phyloP scores from a whole-genome alignment of 2,329 filamentous ascomycete genomes.

The Scytalidium sp. region DNA sequence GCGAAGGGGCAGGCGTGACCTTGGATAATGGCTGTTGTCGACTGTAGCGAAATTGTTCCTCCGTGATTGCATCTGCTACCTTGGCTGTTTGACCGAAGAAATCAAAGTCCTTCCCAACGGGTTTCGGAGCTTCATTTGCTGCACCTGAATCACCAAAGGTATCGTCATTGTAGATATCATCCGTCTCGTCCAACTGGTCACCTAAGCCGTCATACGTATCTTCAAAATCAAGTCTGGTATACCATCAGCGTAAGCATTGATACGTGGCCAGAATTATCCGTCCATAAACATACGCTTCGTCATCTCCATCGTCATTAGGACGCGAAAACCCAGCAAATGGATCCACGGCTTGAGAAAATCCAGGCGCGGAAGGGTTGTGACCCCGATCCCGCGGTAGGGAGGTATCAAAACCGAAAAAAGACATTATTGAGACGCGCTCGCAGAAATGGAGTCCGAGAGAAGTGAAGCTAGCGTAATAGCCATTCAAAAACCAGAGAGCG shows the following conservation, averaged over 20 bases:
- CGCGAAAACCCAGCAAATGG: constrained; percentile 81
- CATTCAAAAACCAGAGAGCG: neutral
- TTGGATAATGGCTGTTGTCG: constrained; percentile 65
- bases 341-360: constrained; percentile 81
- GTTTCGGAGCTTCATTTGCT: constrained; percentile 38
- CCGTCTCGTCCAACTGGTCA: constrained; percentile 84
- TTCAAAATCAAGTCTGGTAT: constrained; percentile 77
- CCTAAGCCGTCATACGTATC: constrained; percentile 96
- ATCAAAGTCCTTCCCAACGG: constrained; percentile 90
- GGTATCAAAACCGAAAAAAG: constrained; percentile 87
- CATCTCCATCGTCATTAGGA: constrained; percentile 54
- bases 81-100: constrained; percentile 93
- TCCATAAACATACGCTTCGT: constrained; percentile 31
- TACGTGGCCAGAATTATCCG: neutral
- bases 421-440: constrained; percentile 54
- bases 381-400: constrained; percentile 59
- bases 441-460: neutral
- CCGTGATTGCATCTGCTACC: constrained; percentile 79
- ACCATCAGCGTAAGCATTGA: constrained; percentile 9
- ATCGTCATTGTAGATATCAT: constrained; percentile 95
- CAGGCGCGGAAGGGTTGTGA: constrained; percentile 67
- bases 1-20: constrained; percentile 36
- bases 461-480: neutral
- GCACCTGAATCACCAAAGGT: constrained; percentile 68
- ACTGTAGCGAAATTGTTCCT: constrained; percentile 83